phyloP scores from a whole-genome alignment of 257 asterid species.

The Nicotiana attenuata region DNA sequence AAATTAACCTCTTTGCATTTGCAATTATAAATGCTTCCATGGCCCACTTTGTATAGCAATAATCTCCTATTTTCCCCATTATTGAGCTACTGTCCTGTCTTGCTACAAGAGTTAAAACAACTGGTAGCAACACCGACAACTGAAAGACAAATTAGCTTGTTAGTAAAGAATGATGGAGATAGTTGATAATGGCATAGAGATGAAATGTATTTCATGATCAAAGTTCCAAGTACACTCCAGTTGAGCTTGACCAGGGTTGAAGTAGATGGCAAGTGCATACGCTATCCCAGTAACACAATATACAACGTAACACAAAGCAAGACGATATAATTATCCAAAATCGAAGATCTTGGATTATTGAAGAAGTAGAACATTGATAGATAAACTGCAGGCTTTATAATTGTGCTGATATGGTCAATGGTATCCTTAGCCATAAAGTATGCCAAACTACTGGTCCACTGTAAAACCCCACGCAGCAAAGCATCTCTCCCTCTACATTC shows the following conservation, averaged over 20 bases:
- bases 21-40: conserved; percentile 81
- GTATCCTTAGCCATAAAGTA: conserved; percentile 91
- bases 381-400: conserved; percentile 84
- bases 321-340: conserved; percentile 67
- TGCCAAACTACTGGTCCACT: conserved; percentile 98
- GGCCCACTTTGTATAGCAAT: conserved; percentile 88
- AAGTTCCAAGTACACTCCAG: conserved; percentile 45
- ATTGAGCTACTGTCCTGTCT: conserved; percentile 49
- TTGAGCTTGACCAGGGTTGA: conserved; percentile 86
- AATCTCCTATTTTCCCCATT: conserved; percentile 38
- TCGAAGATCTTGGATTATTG: conserved; percentile 89
- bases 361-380: conserved; percentile 96
- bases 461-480: too few species aligned
- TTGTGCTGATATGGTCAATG: conserved; percentile 75
- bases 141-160: conserved; percentile 21
- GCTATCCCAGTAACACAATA: conserved; percentile 98
- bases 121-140: conserved; percentile 91
- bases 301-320: conserved; percentile 73
- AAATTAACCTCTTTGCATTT: conserved; percentile 77
- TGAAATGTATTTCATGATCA: background rate
- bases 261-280: conserved; percentile 80
- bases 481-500: too few species aligned
- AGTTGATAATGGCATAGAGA: background rate
- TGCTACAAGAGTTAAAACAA: conserved; percentile 78
- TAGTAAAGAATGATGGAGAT: background rate